phyloP scores from a whole-genome alignment of 2,329 filamentous ascomycete species.

The Fonsecaea monophora region DNA sequence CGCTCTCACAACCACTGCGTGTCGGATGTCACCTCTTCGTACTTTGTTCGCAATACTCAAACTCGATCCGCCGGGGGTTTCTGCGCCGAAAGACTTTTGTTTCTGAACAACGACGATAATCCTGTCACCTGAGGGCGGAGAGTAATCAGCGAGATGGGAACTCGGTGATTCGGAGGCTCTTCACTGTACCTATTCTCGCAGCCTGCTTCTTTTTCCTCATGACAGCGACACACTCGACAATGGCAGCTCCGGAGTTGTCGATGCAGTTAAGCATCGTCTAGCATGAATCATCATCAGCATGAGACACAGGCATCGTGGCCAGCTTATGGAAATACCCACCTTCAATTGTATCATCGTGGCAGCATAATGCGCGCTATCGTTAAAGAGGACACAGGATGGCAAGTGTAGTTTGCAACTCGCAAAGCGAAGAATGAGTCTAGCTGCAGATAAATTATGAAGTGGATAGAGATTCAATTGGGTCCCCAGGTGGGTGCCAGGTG shows the following conservation, averaged over 20 bases:
- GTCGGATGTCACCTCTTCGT: conserved; percentile 91
- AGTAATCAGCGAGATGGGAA: background rate
- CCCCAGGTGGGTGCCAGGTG: background rate
- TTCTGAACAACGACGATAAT: conserved; percentile 98
- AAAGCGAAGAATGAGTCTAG: conserved; percentile 13
- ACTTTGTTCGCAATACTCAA: conserved; percentile 88
- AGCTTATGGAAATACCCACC: conserved; percentile 50
- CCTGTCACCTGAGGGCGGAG: conserved; percentile 73
- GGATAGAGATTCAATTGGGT: conserved; percentile 16
- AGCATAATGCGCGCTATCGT: conserved; percentile 41
- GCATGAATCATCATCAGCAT: conserved; percentile 3
- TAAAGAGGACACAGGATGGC: background rate
- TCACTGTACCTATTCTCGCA: conserved; percentile 79
- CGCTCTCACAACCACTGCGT: conserved; percentile 93
- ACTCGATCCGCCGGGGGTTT: conserved; percentile 67
- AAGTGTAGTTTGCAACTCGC: conserved; percentile 7
- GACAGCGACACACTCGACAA: conserved; percentile 95
- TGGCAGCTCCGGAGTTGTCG: conserved; percentile 97
- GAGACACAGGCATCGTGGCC: background rate
- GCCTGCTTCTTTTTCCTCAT: conserved; percentile 82
- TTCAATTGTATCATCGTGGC: conserved; percentile 90
- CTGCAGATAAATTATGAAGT: conserved; percentile 17
- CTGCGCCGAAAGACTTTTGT: conserved; percentile 77
- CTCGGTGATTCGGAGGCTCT: background rate
- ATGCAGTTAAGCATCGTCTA: conserved; percentile 99